Evolutionary conservation across 1,139 yeast species (phyloP).

Genomic region (Hansenula sp.): DNA sequence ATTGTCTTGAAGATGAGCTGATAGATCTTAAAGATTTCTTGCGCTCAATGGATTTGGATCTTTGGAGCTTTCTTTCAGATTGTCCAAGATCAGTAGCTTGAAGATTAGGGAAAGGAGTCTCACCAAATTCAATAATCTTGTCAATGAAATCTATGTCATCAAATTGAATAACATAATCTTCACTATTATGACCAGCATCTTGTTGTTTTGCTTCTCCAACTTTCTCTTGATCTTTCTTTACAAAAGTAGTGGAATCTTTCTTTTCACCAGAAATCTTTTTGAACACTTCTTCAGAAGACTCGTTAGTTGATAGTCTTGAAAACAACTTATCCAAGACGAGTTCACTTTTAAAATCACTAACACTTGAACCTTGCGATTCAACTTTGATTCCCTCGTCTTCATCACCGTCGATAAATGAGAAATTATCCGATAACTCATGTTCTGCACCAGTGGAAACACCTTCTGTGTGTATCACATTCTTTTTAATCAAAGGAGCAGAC

Average conservation of each 20-base stretch:
- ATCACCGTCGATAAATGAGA: slow-evolving; percentile 22
- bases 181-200: slow-evolving; percentile 2
- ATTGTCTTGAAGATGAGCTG: slow-evolving; percentile 10
- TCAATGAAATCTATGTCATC: slow-evolving; percentile 23
- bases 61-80: slow-evolving; percentile 19
- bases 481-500: too few species aligned
- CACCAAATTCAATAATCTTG: slow-evolving; percentile 24
- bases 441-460: neutral
- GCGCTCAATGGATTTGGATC: slow-evolving; percentile 24
- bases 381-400: slow-evolving; percentile 17
- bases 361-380: neutral
- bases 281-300: slow-evolving; percentile 4
- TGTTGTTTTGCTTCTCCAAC: neutral
- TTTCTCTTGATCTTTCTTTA: slow-evolving; percentile 1
- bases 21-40: slow-evolving; percentile 21
- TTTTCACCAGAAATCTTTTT: slow-evolving; percentile 3
- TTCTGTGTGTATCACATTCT: too few species aligned
- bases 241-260: neutral
- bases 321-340: slow-evolving; percentile 10
- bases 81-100: slow-evolving; percentile 22
- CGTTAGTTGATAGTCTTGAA: slow-evolving; percentile 4
- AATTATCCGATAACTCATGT: slow-evolving; percentile 4
- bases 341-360: slow-evolving; percentile 5
- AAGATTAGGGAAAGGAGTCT: slow-evolving; percentile 24
- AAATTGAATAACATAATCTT: slow-evolving; percentile 11